Evolutionary conservation across 2,329 filamentous ascomycete genomes (phyloP).

Genomic region (Colletotrichum eleusines): DNA sequence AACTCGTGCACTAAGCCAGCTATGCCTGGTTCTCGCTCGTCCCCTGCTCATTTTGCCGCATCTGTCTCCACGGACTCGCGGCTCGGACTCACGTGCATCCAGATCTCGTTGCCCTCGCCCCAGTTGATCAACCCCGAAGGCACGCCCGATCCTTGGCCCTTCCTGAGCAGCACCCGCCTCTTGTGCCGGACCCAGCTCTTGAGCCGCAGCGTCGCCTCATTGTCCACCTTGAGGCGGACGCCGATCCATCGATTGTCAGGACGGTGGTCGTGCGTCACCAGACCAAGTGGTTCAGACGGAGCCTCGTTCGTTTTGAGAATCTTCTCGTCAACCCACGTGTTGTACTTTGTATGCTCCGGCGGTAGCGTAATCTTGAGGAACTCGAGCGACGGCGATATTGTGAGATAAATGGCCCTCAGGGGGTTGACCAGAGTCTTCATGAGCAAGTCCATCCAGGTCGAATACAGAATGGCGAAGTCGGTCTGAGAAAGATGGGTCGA

Average conservation of each 20-base stretch:
- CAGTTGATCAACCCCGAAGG: slow-evolving; percentile 49
- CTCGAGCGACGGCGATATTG: slow-evolving; percentile 71
- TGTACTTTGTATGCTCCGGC: slow-evolving; percentile 59
- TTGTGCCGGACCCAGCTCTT: slow-evolving; percentile 58
- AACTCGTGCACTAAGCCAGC: background rate
- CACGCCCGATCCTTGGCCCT: slow-evolving; percentile 49
- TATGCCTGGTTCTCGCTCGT: background rate
- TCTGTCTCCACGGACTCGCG: slow-evolving; percentile 44
- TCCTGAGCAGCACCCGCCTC: slow-evolving; percentile 42
- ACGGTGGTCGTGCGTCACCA: slow-evolving; percentile 63
- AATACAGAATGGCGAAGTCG: slow-evolving; percentile 75
- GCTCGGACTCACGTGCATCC: slow-evolving; percentile 50
- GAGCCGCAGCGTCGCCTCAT: slow-evolving; percentile 67
- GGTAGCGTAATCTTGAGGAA: slow-evolving; percentile 69
- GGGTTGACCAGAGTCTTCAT: slow-evolving; percentile 75
- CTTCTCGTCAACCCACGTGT: slow-evolving; percentile 65
- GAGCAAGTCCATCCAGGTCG: slow-evolving; percentile 66
- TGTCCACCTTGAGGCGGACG: slow-evolving; percentile 66
- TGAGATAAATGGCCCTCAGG: slow-evolving; percentile 71
- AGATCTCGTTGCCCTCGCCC: slow-evolving; percentile 49
- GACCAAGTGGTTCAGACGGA: slow-evolving; percentile 49
- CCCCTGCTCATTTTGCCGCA: slow-evolving; percentile 19
- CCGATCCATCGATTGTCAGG: slow-evolving; percentile 71
- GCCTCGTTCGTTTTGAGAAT: slow-evolving; percentile 58
- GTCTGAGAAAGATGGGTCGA: slow-evolving; percentile 75